A percentile compares a stretch with the other conserved stretches of the same genome.
phyloP scores from a whole-genome alignment of 352 stramenopile genomes.

The Pythium monospermum region DNA sequence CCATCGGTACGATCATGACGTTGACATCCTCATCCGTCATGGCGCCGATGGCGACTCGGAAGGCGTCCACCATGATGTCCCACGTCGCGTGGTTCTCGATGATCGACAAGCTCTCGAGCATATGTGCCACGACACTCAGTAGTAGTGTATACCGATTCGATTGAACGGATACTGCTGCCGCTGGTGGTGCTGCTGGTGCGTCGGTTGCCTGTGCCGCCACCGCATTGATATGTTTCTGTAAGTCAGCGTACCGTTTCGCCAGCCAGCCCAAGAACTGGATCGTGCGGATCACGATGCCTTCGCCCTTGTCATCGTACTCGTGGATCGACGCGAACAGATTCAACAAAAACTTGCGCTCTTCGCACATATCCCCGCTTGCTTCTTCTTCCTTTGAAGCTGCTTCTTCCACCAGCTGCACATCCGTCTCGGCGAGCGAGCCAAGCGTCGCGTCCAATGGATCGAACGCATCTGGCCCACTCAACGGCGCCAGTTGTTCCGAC shows the following conservation, averaged over 20 bases:
- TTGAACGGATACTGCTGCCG: constrained; percentile 4
- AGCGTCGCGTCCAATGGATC: constrained; percentile 31
- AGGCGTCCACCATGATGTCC: constrained; percentile 84
- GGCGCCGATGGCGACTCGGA: constrained; percentile 63
- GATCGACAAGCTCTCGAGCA: constrained; percentile 83
- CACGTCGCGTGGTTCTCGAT: constrained; percentile 88
- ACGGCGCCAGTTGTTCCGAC: constrained; percentile 33
- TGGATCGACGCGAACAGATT: constrained; percentile 84
- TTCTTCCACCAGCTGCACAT: constrained; percentile 50
- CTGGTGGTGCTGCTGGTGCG: neutral
- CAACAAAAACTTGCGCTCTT: constrained; percentile 70
- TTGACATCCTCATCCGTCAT: constrained; percentile 58
- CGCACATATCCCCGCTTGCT: constrained; percentile 59
- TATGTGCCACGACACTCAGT: constrained; percentile 68
- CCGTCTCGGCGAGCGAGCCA: constrained; percentile 37
- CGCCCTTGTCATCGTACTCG: constrained; percentile 84
- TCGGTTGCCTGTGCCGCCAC: neutral
- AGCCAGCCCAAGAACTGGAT: constrained; percentile 83
- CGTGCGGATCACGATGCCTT: constrained; percentile 77
- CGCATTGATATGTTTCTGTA: constrained; percentile 47
- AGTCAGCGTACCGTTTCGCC: constrained; percentile 53
- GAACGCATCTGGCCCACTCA: constrained; percentile 13
- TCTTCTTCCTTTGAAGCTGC: constrained; percentile 61
- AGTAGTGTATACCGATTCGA: constrained; percentile 54
- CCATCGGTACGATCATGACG: constrained; percentile 69